These are phyloP conservation scores for Nitzschia putrida DNA, from an alignment of 108 stramenopile genomes.

Conservation along the genomic window DNA sequence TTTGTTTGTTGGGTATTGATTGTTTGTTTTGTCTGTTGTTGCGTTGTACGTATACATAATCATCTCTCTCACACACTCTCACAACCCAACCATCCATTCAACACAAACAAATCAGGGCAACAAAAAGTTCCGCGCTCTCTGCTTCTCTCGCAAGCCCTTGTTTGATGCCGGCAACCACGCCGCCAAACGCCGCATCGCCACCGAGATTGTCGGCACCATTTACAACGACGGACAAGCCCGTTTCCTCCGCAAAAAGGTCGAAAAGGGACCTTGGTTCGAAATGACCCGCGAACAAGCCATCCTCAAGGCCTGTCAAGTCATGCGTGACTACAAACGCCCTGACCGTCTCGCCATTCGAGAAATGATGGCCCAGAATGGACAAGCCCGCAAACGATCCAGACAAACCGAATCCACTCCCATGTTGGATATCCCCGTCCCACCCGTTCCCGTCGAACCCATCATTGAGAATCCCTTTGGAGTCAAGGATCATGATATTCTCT, in stretches of 20 bases:
- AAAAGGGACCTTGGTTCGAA: slow-evolving; percentile 62
- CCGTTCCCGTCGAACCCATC: slow-evolving; percentile 32
- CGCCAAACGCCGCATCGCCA: slow-evolving; percentile 64
- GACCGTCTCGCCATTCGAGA: slow-evolving; percentile 64
- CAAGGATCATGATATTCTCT: slow-evolving; percentile 57
- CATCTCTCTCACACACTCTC: too few species aligned
- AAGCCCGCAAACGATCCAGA: slow-evolving; percentile 38
- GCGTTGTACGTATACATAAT: not conserved
- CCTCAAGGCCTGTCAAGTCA: slow-evolving; percentile 73
- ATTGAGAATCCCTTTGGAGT: slow-evolving; percentile 58
- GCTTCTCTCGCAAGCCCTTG: slow-evolving; percentile 59
- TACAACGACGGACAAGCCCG: slow-evolving; percentile 37
- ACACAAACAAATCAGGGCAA: slow-evolving; percentile 57
- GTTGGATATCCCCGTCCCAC: slow-evolving; percentile 22
- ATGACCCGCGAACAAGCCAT: slow-evolving; percentile 66
- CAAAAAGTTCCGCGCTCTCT: slow-evolving; percentile 55
- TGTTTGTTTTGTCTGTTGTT: not conserved
- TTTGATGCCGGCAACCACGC: slow-evolving; percentile 67
- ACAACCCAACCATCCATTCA: too few species aligned
- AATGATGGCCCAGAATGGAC: slow-evolving; percentile 46
- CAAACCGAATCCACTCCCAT: slow-evolving; percentile 31
- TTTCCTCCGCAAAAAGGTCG: slow-evolving; percentile 51
- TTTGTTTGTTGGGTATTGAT: not conserved
- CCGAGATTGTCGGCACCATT: slow-evolving; percentile 48
- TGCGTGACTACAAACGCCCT: slow-evolving; percentile 77